A percentile compares a stretch with the other conserved stretches of the same genome.
Conservation (phyloP, 2,329 filamentous ascomycete species). For the Didymella glomerata region DNA sequence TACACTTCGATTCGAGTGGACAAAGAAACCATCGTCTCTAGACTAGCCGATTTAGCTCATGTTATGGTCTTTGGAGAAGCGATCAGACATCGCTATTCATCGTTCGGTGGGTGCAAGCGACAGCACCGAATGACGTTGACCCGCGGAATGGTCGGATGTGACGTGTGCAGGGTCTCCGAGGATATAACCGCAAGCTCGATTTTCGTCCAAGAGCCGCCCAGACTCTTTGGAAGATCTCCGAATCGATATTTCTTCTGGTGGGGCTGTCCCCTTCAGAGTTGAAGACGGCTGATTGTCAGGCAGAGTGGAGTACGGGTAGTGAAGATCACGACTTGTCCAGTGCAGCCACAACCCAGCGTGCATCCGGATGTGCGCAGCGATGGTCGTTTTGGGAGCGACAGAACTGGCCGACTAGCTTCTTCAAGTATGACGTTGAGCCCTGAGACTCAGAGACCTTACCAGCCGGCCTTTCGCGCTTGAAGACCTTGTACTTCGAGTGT, state of each 20-base stretch:
- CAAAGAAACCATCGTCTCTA: neutral
- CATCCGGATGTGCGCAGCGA: neutral
- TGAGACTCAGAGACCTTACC: neutral
- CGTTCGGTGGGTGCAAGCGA: conserved; percentile 1
- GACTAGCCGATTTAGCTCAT: conserved; percentile 7
- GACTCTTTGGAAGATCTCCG: neutral
- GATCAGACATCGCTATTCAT: conserved; percentile 4
- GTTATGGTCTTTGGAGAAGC: neutral
- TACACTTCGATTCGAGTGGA: conserved; percentile 3
- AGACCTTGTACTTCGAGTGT: neutral
- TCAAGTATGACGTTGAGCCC: conserved; percentile 2
- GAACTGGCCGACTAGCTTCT: conserved; percentile 4
- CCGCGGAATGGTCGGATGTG: conserved; percentile 17
- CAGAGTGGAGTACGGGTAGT: conserved; percentile 4
- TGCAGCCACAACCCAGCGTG: conserved; percentile 2
- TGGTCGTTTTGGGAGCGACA: neutral
- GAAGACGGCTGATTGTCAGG: neutral
- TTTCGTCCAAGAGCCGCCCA: neutral
- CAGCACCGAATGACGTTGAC: conserved; percentile 12
- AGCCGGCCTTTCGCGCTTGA: neutral
- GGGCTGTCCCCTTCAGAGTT: too few species aligned
- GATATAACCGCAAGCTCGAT: neutral
- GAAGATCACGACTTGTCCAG: conserved; percentile 9
- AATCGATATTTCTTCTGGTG: neutral
- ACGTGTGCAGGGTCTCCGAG: conserved; percentile 9